Conservation (phyloP, 2,329 filamentous ascomycete species). For the Arthrocladium fulminans region DNA sequence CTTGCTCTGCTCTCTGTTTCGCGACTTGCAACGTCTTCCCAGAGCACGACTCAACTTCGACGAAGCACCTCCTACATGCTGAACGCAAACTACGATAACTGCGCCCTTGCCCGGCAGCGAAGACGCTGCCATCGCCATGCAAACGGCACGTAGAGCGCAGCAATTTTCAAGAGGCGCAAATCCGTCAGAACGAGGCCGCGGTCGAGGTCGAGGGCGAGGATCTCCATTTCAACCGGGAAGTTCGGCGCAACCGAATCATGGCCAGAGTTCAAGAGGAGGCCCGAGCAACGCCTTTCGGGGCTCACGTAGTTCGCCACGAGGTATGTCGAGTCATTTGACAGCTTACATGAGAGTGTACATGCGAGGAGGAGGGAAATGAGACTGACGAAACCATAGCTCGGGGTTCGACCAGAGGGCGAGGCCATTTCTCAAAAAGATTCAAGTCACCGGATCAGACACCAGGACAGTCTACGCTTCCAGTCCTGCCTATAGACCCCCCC, state of each 20-base stretch:
- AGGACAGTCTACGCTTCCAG: slow-evolving; percentile 9
- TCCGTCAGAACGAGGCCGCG: background rate
- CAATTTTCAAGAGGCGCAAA: background rate
- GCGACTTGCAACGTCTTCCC: background rate
- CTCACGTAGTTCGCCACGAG: background rate
- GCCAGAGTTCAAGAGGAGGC: background rate
- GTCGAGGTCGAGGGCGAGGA: slow-evolving; percentile 4
- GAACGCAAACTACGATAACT: background rate
- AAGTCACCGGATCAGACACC: slow-evolving; percentile 9
- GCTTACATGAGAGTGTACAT: background rate
- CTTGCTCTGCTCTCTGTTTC: no score
- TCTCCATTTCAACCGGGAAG: background rate
- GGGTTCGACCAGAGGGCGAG: slow-evolving; percentile 12
- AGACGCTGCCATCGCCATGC: slow-evolving; percentile 3
- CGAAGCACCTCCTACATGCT: slow-evolving; percentile 4
- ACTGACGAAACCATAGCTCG: slow-evolving; percentile 10
- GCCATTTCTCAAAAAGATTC: slow-evolving; percentile 15
- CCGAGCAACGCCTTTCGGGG: background rate
- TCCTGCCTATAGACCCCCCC: slow-evolving; percentile 1
- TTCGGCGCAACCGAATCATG: background rate
- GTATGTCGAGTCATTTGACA: background rate
- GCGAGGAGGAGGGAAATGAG: background rate
- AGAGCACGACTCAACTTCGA: background rate
- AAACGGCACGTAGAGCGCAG: background rate
- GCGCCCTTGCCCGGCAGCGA: slow-evolving; percentile 1